Evolutionary conservation across 140 eudicot genomes (phyloP).

Genomic region (Oenanthe javanica): DNA sequence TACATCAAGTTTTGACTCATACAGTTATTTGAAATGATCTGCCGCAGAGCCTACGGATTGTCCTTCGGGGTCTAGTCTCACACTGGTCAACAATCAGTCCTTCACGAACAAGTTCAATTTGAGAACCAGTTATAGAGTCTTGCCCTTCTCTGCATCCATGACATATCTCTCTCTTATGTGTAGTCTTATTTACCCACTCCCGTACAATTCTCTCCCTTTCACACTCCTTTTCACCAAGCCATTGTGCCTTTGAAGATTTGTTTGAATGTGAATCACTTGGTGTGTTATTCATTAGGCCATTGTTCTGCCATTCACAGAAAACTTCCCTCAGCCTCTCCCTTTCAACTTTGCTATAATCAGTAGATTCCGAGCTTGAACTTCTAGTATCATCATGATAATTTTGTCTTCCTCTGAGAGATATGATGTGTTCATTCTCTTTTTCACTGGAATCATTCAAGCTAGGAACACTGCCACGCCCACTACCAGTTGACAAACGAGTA

Average conservation of each 20-base stretch:
- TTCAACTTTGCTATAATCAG: constrained; percentile 51
- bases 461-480: constrained; percentile 8
- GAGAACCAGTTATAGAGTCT: constrained; percentile 36
- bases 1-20: too few relatives aligned
- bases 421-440: constrained; percentile 33
- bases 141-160: constrained; percentile 37
- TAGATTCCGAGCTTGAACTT: constrained; percentile 45
- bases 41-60: constrained; percentile 59
- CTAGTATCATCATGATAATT: constrained; percentile 35
- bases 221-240: constrained; percentile 48
- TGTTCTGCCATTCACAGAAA: constrained; percentile 73
- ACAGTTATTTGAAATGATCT: constrained; percentile 14
- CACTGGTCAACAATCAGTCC: constrained; percentile 28
- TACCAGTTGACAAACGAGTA: constrained; percentile 24
- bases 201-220: constrained; percentile 60
- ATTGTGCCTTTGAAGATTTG: constrained; percentile 33
- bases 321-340: constrained; percentile 71
- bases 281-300: constrained; percentile 23
- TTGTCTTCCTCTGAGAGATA: constrained; percentile 17
- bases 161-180: constrained; percentile 37
- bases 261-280: constrained; percentile 23
- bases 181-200: constrained; percentile 52
- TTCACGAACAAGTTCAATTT: constrained; percentile 35
- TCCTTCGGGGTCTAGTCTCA: constrained; percentile 32
- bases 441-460: constrained; percentile 30